These are phyloP conservation scores for Venturia nashicola DNA, from an alignment of 2,329 filamentous ascomycete genomes.

Conservation along the genomic window DNA sequence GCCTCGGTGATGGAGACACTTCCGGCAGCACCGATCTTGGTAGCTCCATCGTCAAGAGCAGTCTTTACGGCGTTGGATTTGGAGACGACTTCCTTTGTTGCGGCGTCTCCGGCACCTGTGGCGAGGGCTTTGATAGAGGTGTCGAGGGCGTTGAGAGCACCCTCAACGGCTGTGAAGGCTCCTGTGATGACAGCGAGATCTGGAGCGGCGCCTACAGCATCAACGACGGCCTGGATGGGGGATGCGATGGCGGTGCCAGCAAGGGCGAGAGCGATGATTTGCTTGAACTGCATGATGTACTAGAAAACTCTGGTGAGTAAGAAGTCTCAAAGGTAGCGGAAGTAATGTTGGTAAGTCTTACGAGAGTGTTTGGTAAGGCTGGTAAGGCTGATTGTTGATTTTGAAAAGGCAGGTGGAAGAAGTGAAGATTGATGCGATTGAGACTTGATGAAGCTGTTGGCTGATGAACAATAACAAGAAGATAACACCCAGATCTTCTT, in stretches of 20 bases:
- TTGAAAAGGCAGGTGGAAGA: background rate
- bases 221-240: background rate
- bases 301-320: background rate
- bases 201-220: background rate
- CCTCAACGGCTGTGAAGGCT: background rate
- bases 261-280: background rate
- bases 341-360: background rate
- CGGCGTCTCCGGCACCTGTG: background rate
- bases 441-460: background rate
- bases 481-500: background rate
- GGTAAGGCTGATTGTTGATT: background rate
- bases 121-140: background rate
- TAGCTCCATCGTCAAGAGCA: background rate
- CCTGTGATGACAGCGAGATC: background rate
- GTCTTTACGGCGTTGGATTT: constrained; percentile 4
- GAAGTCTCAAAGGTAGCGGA: background rate
- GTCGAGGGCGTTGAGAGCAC: constrained; percentile 3
- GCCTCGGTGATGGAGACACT: constrained; percentile 3
- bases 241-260: constrained; percentile 2
- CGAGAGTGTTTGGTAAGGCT: background rate
- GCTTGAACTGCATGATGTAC: constrained; percentile 6
- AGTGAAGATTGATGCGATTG: background rate
- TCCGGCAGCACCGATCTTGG: background rate
- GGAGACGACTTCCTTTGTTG: background rate
- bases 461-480: background rate